These are phyloP conservation scores for Dryas octopetala DNA, from an alignment of 306 rosid species.

Conservation along the genomic window DNA sequence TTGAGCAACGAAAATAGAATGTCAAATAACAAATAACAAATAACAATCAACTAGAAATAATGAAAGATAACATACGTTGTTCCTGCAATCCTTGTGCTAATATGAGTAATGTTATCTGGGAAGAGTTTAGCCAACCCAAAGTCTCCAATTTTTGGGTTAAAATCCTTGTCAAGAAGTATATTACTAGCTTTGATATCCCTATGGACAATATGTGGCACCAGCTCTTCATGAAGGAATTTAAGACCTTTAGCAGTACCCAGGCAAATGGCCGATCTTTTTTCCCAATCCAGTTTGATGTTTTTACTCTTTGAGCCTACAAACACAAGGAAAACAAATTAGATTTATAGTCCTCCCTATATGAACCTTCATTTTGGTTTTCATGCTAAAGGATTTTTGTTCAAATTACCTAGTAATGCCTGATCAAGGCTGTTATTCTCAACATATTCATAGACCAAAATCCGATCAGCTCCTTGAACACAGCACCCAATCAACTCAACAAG, in stretches of 20 bases:
- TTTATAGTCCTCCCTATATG: constrained; percentile 2
- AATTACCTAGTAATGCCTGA: constrained; percentile 66
- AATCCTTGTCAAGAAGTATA: constrained; percentile 70
- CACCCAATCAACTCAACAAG: constrained; percentile 91
- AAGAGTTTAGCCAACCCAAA: constrained; percentile 96
- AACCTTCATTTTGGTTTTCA: constrained; percentile 17
- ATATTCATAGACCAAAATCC: constrained; percentile 81
- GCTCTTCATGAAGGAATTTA: constrained; percentile 88
- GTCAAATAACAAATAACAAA: constrained; percentile 8
- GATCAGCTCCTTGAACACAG: constrained; percentile 63
- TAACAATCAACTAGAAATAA: constrained; percentile 29
- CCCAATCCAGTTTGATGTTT: constrained; percentile 63
- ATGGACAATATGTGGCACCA: constrained; percentile 80
- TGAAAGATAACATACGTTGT: constrained; percentile 70
- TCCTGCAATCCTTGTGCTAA: constrained; percentile 97
- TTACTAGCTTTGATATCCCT: constrained; percentile 97
- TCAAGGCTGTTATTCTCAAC: constrained; percentile 80
- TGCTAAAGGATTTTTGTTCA: constrained; percentile 14
- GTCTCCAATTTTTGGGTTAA: constrained; percentile 89
- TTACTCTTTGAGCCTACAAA: constrained; percentile 46
- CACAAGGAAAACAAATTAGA: constrained; percentile 18
- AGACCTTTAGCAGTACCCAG: constrained; percentile 78
- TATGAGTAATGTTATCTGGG: constrained; percentile 90
- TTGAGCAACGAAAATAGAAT: constrained; percentile 12
- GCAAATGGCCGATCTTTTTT: constrained; percentile 75